phyloP scores from a whole-genome alignment of 306 rosid species.

The Prunus dulcis region DNA sequence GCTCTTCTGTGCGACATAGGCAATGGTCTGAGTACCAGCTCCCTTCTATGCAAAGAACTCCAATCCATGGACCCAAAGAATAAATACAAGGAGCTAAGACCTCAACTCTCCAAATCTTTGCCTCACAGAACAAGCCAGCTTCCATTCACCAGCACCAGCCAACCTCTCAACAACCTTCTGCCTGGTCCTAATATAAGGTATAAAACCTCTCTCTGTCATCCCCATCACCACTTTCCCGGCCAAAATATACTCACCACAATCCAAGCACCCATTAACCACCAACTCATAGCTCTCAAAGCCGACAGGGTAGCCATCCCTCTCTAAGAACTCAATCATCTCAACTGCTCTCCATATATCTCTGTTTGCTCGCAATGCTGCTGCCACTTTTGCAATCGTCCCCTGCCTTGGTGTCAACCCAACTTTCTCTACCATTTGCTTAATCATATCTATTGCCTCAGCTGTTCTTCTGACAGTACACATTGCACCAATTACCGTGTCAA shows the following conservation, averaged over 20 bases:
- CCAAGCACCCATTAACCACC: conserved; percentile 72
- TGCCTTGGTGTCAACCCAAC: conserved; percentile 43
- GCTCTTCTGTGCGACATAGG: not conserved
- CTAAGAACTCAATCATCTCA: conserved; percentile 59
- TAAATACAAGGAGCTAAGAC: conserved; percentile 30
- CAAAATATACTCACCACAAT: conserved; percentile 60
- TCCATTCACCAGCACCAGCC: conserved; percentile 60
- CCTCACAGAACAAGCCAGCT: conserved; percentile 73
- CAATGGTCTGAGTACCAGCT: not conserved
- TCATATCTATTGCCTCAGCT: conserved; percentile 40
- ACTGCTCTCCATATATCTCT: conserved; percentile 65
- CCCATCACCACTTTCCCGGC: conserved; percentile 68
- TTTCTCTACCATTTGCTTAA: conserved; percentile 50
- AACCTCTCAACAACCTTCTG: conserved; percentile 78
- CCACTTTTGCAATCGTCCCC: conserved; percentile 43
- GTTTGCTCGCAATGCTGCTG: conserved; percentile 51
- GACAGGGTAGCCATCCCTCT: conserved; percentile 42
- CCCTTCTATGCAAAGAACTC: not conserved
- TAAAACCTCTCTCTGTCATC: conserved; percentile 52
- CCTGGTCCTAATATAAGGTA: conserved; percentile 65
- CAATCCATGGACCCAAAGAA: not conserved
- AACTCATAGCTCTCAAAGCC: conserved; percentile 80
- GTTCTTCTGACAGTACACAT: conserved; percentile 58
- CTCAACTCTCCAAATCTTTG: conserved; percentile 53
- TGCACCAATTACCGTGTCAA: conserved; percentile 50